Evolutionary conservation across 805 yeast genomes (phyloP), one percentile per base, ranked within the genome.

Genomic region (Candida piceae): DNA sequence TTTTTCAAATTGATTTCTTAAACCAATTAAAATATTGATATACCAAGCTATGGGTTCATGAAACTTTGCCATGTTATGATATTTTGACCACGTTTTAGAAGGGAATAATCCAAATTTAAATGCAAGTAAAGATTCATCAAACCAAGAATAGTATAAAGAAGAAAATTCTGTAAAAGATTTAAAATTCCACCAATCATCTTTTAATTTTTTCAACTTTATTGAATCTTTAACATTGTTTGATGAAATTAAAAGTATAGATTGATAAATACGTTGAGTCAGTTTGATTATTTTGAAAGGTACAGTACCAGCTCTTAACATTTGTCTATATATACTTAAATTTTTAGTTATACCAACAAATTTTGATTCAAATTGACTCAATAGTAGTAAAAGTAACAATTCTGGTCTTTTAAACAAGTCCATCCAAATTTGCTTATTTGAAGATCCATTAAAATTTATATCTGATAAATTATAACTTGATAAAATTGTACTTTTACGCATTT

Each of bases 11-110:
- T 77, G 72, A 38, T 70, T 70, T 52, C 75, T 73, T 34, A 80
- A 53, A 1, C 77, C 77, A 12, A 79, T 55, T 39, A 81, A 45
- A 15, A 84, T 76, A 50, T 78, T 84, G 37, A 69, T 68, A 60
- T 78, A 78, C 89, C 90, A 82, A 0, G 85, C 77, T 26, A 73
- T 61, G 2, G 78, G 65, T 56, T 79, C 86, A 53, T 83, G 86
- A 49, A 68, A 67, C 4, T 62, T 57, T 5, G 74, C 77, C 34
- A 72, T 45, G 11, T 52, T 39, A 34, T 64, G 63, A 27, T 64
- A 50, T 5, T 60, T 41, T 3, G 45, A 39, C 32, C 35, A 26
- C 2, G 63, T 45, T 4, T 38, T 35, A 36, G 70, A 67, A 5
- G 62, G 53, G 23, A 73, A 55, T 3, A 76, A 51, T n/a, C 72